Conservation (phyloP, 2,329 filamentous ascomycete species). For the Eutypa lata region DNA sequence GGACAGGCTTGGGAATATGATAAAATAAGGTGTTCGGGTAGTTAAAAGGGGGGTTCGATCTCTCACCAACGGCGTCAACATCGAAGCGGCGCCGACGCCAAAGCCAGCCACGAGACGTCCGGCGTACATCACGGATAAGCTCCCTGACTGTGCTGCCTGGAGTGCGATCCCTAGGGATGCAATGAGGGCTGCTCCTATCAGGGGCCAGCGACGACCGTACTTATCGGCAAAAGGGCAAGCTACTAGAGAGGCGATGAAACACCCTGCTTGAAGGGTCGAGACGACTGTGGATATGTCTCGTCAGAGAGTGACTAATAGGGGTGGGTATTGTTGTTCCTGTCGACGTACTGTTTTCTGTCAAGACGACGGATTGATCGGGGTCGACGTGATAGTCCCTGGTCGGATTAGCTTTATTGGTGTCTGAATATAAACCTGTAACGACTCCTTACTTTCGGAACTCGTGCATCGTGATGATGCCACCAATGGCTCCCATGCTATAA, state of each 20-base stretch:
- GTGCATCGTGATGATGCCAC: conserved; percentile 61
- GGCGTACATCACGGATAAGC: conserved; percentile 61
- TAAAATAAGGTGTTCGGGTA: no score
- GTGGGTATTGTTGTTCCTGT: not conserved
- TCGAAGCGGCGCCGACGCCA: conserved; percentile 49
- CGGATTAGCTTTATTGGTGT: conserved; percentile 7
- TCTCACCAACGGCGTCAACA: conserved; percentile 33
- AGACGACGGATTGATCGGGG: conserved; percentile 32
- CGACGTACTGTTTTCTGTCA: conserved; percentile 52
- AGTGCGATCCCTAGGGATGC: conserved; percentile 61
- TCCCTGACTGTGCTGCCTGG: conserved; percentile 60
- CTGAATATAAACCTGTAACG: not conserved
- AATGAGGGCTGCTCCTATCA: conserved; percentile 55
- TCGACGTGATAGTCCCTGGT: conserved; percentile 45
- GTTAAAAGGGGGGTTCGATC: not conserved
- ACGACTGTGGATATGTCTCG: conserved; percentile 39
- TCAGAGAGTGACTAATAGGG: not conserved
- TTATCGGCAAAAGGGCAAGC: conserved; percentile 37
- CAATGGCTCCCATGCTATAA: conserved; percentile 64
- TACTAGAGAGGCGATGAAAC: conserved; percentile 61
- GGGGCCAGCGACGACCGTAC: conserved; percentile 51
- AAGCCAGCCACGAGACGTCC: conserved; percentile 55
- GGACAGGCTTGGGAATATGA: no score
- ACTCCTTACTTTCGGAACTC: conserved; percentile 50
- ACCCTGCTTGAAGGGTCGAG: conserved; percentile 67